phyloP scores from a whole-genome alignment of 306 rosid genomes.

The Lathyrus oleraceus region DNA sequence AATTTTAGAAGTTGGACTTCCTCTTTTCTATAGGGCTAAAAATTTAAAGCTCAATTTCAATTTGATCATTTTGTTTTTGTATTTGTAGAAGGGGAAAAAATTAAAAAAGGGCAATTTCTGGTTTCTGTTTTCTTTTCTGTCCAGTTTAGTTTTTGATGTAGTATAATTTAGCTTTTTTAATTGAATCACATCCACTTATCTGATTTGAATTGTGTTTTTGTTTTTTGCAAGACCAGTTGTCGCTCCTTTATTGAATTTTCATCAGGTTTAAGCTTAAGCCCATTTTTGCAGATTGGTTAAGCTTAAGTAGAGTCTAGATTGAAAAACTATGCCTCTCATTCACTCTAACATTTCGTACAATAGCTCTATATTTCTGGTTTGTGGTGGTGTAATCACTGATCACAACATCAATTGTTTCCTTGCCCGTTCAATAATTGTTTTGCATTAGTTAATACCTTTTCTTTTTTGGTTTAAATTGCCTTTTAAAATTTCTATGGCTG shows the following conservation, averaged over 20 bases:
- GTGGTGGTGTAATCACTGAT: not conserved
- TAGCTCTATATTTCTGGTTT: not conserved
- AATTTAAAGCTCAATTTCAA: conserved; percentile 3
- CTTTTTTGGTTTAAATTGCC: conserved; percentile 3
- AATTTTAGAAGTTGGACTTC: not conserved
- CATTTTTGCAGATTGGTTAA: not conserved
- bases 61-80: not conserved
- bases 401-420: not conserved
- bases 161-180: not conserved
- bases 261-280: conserved; percentile 3
- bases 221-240: not conserved
- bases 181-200: not conserved
- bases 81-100: not conserved
- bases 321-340: conserved; percentile 14
- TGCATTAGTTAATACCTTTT: not conserved
- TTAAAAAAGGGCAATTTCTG: not conserved
- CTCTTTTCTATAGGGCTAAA: not conserved
- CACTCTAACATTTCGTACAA: conserved; percentile 5
- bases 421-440: conserved; percentile 6
- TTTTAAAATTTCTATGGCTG: conserved; percentile 26
- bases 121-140: not conserved
- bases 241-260: not conserved
- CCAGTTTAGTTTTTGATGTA: conserved; percentile 11
- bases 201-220: not conserved
- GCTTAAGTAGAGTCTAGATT: conserved; percentile 12